A percentile compares a stretch with the other conserved stretches of the same genome.
Evolutionary conservation across 2,329 filamentous ascomycete species (phyloP).

Genomic region (Stagonosporopsis vannaccii): DNA sequence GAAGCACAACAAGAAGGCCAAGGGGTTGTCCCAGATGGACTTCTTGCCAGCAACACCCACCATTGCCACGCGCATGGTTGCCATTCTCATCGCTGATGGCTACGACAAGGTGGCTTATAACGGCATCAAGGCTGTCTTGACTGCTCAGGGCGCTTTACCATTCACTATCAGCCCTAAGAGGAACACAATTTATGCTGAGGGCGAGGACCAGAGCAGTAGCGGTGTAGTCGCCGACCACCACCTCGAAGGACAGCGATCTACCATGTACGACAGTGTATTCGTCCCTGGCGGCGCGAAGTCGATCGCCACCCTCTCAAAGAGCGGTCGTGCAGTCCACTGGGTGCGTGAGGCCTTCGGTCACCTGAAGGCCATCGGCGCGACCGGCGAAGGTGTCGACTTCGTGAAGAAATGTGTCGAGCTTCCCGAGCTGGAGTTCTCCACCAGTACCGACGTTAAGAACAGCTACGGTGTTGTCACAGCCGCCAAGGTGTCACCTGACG

Average conservation of each 20-base stretch:
- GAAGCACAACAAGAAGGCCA: constrained; percentile 74
- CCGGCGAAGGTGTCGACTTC: constrained; percentile 73
- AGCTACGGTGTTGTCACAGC: constrained; percentile 82
- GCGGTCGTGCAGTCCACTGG: constrained; percentile 77
- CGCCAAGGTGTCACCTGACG: constrained; percentile 59
- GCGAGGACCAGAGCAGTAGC: constrained; percentile 60
- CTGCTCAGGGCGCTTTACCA: constrained; percentile 69
- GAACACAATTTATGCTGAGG: constrained; percentile 68
- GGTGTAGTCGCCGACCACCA: constrained; percentile 75
- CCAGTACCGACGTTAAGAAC: constrained; percentile 63
- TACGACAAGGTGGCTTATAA: constrained; percentile 73
- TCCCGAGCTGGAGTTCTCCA: constrained; percentile 58
- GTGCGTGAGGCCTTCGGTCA: constrained; percentile 83
- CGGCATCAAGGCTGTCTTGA: constrained; percentile 69
- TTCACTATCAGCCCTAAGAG: constrained; percentile 76
- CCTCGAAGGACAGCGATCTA: constrained; percentile 79
- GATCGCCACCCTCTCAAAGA: constrained; percentile 69
- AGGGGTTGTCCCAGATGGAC: constrained; percentile 73
- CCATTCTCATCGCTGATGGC: constrained; percentile 79
- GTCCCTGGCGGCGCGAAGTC: constrained; percentile 74
- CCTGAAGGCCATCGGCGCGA: constrained; percentile 78
- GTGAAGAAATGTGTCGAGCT: constrained; percentile 59
- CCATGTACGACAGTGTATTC: constrained; percentile 82
- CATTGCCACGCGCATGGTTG: constrained; percentile 74
- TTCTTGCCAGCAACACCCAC: constrained; percentile 69